Evolutionary conservation across 306 rosid species (phyloP).

Genomic region (Urtica urens): DNA sequence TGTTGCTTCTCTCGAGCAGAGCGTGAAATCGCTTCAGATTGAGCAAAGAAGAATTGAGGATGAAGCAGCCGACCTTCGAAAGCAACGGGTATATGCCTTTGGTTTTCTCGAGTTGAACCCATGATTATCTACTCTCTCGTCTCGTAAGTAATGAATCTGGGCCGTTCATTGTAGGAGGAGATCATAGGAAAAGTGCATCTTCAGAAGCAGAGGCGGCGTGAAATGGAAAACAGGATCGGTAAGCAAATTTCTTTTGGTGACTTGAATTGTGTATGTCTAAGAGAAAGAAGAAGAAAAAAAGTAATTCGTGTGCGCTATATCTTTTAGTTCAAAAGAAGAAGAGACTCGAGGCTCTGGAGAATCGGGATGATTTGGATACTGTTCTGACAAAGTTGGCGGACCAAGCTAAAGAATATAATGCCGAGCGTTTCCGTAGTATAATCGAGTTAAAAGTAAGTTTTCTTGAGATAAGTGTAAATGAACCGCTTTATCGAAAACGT

Average conservation of each 20-base stretch:
- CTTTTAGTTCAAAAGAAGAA: slow-evolving; percentile 51
- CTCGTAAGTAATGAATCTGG: neutral
- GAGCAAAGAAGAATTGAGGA: slow-evolving; percentile 40
- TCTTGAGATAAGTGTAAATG: slow-evolving; percentile 10
- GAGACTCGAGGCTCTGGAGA: slow-evolving; percentile 38
- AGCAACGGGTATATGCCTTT: slow-evolving; percentile 47
- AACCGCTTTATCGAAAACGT: slow-evolving; percentile 3
- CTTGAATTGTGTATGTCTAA: slow-evolving; percentile 1
- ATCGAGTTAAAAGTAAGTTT: slow-evolving; percentile 61
- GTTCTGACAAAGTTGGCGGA: slow-evolving; percentile 52
- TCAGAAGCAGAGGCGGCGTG: slow-evolving; percentile 39
- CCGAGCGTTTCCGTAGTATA: slow-evolving; percentile 41
- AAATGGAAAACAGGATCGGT: slow-evolving; percentile 40
- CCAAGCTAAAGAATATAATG: slow-evolving; percentile 39
- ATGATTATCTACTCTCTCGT: neutral
- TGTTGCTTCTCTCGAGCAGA: slow-evolving; percentile 38
- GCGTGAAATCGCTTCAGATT: slow-evolving; percentile 29
- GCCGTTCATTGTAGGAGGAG: slow-evolving; percentile 42
- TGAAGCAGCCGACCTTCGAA: slow-evolving; percentile 59
- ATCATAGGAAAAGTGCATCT: slow-evolving; percentile 26
- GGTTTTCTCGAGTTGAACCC: slow-evolving; percentile 5
- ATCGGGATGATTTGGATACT: slow-evolving; percentile 45
- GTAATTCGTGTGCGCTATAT: slow-evolving; percentile 20
- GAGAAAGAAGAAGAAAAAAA: neutral
- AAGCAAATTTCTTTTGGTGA: slow-evolving; percentile 15